Conservation (phyloP, 1,139 yeast species). For the Saccharomycopsis hybrid region DNA sequence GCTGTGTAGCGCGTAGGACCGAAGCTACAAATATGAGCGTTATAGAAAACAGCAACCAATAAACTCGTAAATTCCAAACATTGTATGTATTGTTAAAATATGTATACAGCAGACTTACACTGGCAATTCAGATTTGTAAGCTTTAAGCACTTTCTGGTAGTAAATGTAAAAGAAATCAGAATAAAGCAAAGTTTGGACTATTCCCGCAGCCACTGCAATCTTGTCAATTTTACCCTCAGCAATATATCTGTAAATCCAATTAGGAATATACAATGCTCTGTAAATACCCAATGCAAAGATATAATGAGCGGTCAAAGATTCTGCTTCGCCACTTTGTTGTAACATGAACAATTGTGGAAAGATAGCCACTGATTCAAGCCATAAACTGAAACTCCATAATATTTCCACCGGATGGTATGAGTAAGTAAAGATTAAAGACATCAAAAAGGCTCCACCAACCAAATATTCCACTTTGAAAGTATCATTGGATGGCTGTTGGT, state of each 20-base stretch:
- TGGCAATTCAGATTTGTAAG: conserved; percentile 75
- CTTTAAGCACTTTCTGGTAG: conserved; percentile 77
- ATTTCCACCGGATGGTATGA: conserved; percentile 57
- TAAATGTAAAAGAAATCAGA: conserved; percentile 94
- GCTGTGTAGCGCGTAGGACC: too few relatives aligned
- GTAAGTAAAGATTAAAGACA: conserved; percentile 61
- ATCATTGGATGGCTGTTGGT: conserved; percentile 57
- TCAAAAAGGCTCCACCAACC: conserved; percentile 52
- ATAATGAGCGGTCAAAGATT: conserved; percentile 81
- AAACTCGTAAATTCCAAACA: too few relatives aligned
- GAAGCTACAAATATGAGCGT: too few relatives aligned
- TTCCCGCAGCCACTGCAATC: conserved; percentile 70
- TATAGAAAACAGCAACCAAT: too few relatives aligned
- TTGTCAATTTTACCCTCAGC: conserved; percentile 64
- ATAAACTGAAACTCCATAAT: conserved; percentile 69
- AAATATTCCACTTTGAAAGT: conserved; percentile 73
- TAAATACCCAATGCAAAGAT: conserved; percentile 89
- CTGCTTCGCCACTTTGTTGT: conserved; percentile 86
- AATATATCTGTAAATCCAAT: conserved; percentile 86
- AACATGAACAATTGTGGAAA: conserved; percentile 87
- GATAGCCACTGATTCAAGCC: conserved; percentile 89
- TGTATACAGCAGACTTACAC: conserved; percentile 31
- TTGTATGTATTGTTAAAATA: too few relatives aligned
- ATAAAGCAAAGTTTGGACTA: conserved; percentile 78
- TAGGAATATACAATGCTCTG: conserved; percentile 83